Percentiles rank a stretch among this genome's conserved stretches.
These are phyloP conservation scores for Colletotrichum caudatum DNA, from an alignment of 2,329 filamentous ascomycete genomes.

Conservation along the genomic window DNA sequence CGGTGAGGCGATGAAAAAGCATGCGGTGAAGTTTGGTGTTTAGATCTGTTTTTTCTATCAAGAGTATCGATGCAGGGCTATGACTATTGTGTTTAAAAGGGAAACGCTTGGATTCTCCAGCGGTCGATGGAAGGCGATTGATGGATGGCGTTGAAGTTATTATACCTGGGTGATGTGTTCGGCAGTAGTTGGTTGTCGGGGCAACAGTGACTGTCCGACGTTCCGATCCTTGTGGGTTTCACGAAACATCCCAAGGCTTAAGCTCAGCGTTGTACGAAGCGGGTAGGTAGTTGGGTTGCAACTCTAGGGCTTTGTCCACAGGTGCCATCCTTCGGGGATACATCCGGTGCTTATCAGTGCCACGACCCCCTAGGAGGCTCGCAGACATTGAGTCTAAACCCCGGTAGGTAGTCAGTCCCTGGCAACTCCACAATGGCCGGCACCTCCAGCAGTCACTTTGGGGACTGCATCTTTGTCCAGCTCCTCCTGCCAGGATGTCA, in stretches of 20 bases:
- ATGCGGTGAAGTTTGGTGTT: slow-evolving; percentile 22
- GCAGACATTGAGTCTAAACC: neutral
- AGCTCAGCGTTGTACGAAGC: neutral
- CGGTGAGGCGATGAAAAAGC: slow-evolving; percentile 1
- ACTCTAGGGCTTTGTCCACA: neutral
- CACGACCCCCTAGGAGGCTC: neutral
- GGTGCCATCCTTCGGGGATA: neutral
- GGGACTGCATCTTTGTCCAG: neutral
- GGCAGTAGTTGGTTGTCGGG: slow-evolving; percentile 38
- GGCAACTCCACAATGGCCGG: slow-evolving; percentile 4
- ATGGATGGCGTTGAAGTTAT: slow-evolving; percentile 33
- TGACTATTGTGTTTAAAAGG: neutral
- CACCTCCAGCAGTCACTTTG: neutral
- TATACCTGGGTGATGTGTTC: slow-evolving; percentile 39
- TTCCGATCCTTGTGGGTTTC: slow-evolving; percentile 7
- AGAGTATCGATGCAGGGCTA: slow-evolving; percentile 29
- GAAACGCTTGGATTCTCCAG: neutral
- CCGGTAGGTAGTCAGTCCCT: neutral
- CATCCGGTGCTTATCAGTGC: slow-evolving; percentile 5
- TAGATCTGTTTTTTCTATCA: slow-evolving; percentile 15
- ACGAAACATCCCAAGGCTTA: slow-evolving; percentile 7
- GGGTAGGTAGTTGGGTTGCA: too few species aligned
- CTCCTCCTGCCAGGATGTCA: neutral
- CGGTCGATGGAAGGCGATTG: neutral
- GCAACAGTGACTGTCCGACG: slow-evolving; percentile 34